Evolutionary conservation across 2,329 filamentous ascomycete genomes (phyloP).

Genomic region (Scedosporium minutisporum): DNA sequence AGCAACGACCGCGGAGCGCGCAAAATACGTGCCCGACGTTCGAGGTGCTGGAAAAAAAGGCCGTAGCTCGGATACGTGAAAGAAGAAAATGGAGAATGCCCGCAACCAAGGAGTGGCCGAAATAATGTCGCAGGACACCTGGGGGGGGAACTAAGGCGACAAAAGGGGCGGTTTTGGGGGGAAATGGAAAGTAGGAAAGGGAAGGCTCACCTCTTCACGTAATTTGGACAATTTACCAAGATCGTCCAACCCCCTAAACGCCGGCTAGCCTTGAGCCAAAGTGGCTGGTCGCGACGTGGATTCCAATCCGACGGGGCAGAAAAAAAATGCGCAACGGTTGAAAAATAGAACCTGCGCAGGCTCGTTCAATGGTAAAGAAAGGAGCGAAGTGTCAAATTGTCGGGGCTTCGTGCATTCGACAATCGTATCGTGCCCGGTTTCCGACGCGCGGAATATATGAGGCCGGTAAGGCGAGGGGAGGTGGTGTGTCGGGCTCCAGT

Average conservation of each 20-base stretch:
- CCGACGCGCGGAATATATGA: neutral
- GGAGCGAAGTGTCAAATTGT: neutral
- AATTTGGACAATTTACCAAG: neutral
- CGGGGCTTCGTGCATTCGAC: neutral
- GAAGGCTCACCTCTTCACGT: neutral
- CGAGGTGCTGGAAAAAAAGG: too few relatives aligned
- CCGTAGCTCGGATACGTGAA: too few relatives aligned
- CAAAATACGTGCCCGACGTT: neutral
- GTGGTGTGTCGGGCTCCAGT: slow-evolving; percentile 2
- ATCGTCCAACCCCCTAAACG: neutral
- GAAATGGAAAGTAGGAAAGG: neutral
- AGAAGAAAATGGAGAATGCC: too few relatives aligned
- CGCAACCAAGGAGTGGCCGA: neutral
- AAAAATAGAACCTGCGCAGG: neutral
- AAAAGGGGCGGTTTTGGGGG: neutral
- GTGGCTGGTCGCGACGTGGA: neutral
- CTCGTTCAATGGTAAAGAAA: neutral
- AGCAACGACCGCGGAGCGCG: neutral
- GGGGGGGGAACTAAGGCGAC: neutral
- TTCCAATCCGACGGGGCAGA: neutral
- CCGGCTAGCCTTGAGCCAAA: neutral
- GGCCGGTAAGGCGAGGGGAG: neutral
- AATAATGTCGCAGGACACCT: neutral
- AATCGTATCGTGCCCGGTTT: neutral
- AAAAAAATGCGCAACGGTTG: neutral